Evolutionary conservation across 768 basidiomycete genomes (phyloP).

Genomic region (Leccinum arenicola): DNA sequence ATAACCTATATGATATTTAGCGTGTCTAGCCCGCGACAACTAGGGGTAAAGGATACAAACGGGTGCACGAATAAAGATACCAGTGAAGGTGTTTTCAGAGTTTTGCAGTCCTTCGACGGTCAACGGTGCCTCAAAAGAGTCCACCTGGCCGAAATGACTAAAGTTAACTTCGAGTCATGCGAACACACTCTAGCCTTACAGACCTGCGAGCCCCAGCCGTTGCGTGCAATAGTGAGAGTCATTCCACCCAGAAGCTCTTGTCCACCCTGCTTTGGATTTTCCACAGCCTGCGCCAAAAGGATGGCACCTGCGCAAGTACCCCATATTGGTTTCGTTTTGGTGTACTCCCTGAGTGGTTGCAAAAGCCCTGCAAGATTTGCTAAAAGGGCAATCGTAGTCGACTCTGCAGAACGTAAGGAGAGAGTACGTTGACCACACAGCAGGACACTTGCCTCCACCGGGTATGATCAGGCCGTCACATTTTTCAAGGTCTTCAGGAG

Average conservation of each 20-base stretch:
- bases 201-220: slow-evolving; percentile 94
- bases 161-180: neutral
- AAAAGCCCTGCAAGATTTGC: slow-evolving; percentile 73
- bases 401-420: slow-evolving; percentile 50
- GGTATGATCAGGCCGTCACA: slow-evolving; percentile 92
- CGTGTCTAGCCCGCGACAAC: neutral
- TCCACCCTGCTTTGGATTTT: slow-evolving; percentile 80
- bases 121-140: slow-evolving; percentile 86
- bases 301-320: slow-evolving; percentile 97
- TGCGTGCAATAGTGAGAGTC: slow-evolving; percentile 75
- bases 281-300: slow-evolving; percentile 69
- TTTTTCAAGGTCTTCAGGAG: slow-evolving; percentile 62
- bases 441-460: slow-evolving; percentile 64
- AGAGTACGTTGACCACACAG: neutral
- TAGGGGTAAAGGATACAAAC: slow-evolving; percentile 37
- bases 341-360: slow-evolving; percentile 74
- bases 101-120: slow-evolving; percentile 60
- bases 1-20: slow-evolving; percentile 51
- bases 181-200: neutral
- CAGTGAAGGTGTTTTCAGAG: slow-evolving; percentile 62
- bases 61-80: slow-evolving; percentile 93
- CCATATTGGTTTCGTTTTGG: slow-evolving; percentile 78
- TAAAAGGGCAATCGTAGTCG: slow-evolving; percentile 84
- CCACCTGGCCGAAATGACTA: slow-evolving; percentile 48
- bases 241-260: slow-evolving; percentile 85